phyloP scores from a whole-genome alignment of 31 red algal genomes.

The Bonnemaisonia californica region DNA sequence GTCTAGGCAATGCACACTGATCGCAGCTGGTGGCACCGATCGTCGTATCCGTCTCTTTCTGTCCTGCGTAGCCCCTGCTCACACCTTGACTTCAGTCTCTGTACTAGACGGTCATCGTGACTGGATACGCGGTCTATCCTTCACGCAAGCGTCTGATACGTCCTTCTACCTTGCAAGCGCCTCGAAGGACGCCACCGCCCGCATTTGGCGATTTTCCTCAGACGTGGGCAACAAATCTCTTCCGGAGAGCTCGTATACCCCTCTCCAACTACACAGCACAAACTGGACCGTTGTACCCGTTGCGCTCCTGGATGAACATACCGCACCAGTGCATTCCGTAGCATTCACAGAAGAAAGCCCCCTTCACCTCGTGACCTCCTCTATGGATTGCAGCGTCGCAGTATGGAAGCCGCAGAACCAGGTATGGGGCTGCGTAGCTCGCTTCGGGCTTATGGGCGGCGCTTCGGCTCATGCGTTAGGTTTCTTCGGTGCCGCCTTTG shows the following conservation, averaged over 20 bases:
- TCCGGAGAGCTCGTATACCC: conserved; percentile 6
- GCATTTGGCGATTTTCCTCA: conserved; percentile 33
- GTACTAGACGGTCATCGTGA: conserved; percentile 65
- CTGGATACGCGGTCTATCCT: conserved; percentile 65
- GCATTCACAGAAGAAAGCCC: conserved; percentile 18
- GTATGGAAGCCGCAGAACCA: conserved; percentile 43
- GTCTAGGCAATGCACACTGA: not conserved
- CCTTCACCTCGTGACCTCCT: conserved; percentile 47
- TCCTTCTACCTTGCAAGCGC: conserved; percentile 46
- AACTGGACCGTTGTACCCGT: conserved; percentile 29
- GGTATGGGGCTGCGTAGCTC: conserved; percentile 20
- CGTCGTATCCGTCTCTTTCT: conserved; percentile 8
- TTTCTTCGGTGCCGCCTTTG: conserved; percentile 61
- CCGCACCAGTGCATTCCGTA: conserved; percentile 54
- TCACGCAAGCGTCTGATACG: not conserved
- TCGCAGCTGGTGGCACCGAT: conserved; percentile 32
- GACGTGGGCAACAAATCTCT: not conserved
- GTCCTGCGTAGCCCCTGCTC: not conserved
- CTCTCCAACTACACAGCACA: conserved; percentile 9
- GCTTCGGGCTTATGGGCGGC: conserved; percentile 77
- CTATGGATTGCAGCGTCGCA: conserved; percentile 74
- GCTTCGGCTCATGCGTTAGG: conserved; percentile 62
- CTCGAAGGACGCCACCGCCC: conserved; percentile 52
- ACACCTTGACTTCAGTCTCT: not conserved
- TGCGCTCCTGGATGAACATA: conserved; percentile 68